phyloP scores from a whole-genome alignment of 1,139 yeast species.

The Debaryomyces coudertii region DNA sequence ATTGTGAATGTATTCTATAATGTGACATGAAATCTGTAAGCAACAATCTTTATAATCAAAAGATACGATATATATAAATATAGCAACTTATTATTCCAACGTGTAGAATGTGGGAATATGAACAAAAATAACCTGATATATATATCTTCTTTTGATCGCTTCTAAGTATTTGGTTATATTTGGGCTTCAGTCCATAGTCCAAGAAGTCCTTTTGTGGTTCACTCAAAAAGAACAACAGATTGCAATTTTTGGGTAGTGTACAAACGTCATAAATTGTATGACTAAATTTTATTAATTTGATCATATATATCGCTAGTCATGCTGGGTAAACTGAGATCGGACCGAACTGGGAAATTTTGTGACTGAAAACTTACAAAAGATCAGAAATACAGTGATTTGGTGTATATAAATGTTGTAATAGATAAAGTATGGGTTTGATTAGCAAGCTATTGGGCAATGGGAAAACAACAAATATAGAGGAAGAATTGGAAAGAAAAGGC shows the following conservation, averaged over 20 bases:
- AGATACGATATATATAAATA: not conserved
- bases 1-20: not conserved
- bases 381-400: not conserved
- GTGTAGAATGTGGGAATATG: too few species aligned
- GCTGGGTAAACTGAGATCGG: not conserved
- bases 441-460: constrained; percentile 1
- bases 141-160: not conserved
- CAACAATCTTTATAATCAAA: not conserved
- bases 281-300: not conserved
- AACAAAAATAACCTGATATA: not conserved
- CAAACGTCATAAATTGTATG: constrained; percentile 1
- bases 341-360: constrained; percentile 2
- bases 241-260: constrained; percentile 6
- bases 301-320: not conserved
- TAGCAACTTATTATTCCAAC: constrained; percentile 2
- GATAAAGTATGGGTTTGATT: constrained; percentile 8
- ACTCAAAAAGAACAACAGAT: constrained; percentile 3
- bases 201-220: constrained; percentile 7
- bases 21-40: constrained; percentile 5
- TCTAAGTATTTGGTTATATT: not conserved
- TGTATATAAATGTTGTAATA: not conserved
- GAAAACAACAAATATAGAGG: constrained; percentile 7
- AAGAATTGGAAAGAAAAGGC: constrained; percentile 36
- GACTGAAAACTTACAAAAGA: not conserved
- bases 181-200: not conserved